Conservation (phyloP, 345 rosid species). For the Adansonia digitata region DNA sequence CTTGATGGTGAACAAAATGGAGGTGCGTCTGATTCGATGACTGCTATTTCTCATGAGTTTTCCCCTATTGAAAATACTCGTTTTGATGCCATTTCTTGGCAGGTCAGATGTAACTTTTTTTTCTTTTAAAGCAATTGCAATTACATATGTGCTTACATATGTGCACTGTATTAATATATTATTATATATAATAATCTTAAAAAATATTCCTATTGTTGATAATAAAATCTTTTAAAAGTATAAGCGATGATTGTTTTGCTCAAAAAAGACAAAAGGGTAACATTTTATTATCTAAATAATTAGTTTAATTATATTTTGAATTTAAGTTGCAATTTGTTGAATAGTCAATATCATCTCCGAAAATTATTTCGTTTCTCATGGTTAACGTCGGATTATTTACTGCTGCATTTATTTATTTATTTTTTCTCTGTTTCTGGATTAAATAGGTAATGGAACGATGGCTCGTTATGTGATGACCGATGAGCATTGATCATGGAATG, state of each 20-base stretch:
- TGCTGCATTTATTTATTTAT: neutral
- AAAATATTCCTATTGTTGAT: no score
- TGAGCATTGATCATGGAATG: no score
- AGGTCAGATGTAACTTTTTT: conserved; percentile 45
- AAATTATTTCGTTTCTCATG: neutral
- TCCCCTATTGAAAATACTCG: conserved; percentile 41
- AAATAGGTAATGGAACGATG: neutral
- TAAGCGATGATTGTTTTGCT: neutral
- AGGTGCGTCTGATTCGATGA: conserved; percentile 28
- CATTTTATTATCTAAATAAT: neutral
- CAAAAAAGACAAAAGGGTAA: neutral
- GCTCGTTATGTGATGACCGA: neutral
- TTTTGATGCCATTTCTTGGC: conserved; percentile 66
- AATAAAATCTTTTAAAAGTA: no score
- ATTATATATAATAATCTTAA: no score
- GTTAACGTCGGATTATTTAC: neutral
- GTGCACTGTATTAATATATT: no score
- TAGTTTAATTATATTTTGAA: neutral
- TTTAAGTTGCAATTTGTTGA: neutral
- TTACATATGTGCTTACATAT: conserved; percentile 46
- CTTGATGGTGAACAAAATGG: conserved; percentile 16
- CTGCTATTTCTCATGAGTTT: conserved; percentile 25
- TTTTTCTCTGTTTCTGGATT: neutral
- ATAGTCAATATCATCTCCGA: neutral
- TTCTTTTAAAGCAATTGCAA: conserved; percentile 63